A percentile compares a stretch with the other conserved stretches of the same genome.
phyloP scores from a whole-genome alignment of 805 yeast species.

The Candida sithepensis region DNA sequence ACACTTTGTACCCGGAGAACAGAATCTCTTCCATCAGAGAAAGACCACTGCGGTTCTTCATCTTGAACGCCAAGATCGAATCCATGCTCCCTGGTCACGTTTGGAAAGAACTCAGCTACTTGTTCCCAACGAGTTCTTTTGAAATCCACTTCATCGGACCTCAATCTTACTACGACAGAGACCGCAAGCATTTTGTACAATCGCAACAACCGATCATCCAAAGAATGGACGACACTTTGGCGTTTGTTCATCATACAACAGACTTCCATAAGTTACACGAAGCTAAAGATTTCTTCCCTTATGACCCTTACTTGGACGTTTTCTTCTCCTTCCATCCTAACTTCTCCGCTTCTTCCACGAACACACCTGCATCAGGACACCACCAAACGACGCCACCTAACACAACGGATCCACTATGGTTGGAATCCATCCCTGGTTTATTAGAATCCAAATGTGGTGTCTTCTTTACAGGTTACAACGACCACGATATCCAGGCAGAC shows the following conservation, averaged over 20 bases:
- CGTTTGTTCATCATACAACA: conserved; percentile 80
- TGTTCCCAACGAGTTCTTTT: conserved; percentile 78
- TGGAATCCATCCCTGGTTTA: conserved; percentile 77
- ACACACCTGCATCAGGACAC: no score
- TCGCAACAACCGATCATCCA: conserved; percentile 64
- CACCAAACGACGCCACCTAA: no score
- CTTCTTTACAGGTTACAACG: conserved; percentile 86
- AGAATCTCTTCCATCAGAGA: conserved; percentile 64
- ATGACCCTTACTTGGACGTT: conserved; percentile 92
- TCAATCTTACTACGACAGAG: conserved; percentile 76
- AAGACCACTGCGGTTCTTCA: conserved; percentile 84
- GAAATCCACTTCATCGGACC: conserved; percentile 95
- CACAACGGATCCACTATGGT: conserved; percentile 70
- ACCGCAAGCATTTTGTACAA: conserved; percentile 56
- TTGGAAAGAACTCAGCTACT: conserved; percentile 87
- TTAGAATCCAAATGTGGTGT: conserved; percentile 92
- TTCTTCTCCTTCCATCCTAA: conserved; percentile 97
- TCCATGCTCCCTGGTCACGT: conserved; percentile 90
- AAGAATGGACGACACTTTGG: conserved; percentile 69
- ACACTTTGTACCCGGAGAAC: conserved; percentile 77
- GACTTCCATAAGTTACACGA: conserved; percentile 90
- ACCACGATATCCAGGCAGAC: conserved; percentile 67
- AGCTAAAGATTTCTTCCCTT: conserved; percentile 93
- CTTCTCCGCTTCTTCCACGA: no score
- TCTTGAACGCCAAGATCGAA: conserved; percentile 90